Evolutionary conservation across 305 asterid species (phyloP).

Genomic region (Fraxinus nigra): DNA sequence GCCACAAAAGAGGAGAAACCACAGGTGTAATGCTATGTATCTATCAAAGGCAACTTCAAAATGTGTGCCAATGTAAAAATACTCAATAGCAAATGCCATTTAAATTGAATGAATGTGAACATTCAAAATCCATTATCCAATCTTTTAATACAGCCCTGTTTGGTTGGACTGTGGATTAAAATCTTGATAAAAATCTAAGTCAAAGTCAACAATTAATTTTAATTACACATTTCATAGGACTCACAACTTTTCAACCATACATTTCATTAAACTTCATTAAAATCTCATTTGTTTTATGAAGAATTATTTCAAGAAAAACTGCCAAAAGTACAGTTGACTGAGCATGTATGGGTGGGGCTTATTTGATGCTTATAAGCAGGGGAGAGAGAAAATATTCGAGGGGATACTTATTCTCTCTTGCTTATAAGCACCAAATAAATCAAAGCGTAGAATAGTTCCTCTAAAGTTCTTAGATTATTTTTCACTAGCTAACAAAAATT

Average conservation of each 20-base stretch:
- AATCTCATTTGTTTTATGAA: neutral
- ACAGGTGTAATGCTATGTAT: constrained; percentile 12
- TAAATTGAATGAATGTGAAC: neutral
- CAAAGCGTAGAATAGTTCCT: neutral
- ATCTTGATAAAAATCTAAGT: neutral
- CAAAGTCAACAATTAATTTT: neutral
- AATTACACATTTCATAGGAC: neutral
- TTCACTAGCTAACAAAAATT: neutral
- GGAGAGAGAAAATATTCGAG: neutral
- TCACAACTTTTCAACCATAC: neutral
- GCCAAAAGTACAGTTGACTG: neutral
- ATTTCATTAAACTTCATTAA: neutral
- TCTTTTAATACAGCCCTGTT: neutral
- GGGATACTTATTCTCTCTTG: neutral
- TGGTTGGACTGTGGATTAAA: neutral
- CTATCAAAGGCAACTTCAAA: constrained; percentile 4
- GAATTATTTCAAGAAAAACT: neutral
- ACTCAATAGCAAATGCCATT: neutral
- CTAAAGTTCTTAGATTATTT: neutral
- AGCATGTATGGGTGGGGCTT: neutral
- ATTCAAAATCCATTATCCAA: neutral
- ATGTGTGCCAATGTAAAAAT: neutral
- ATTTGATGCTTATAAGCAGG: neutral
- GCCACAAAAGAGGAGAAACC: constrained; percentile 6
- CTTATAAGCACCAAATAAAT: neutral